Evolutionary conservation across 1,284 basidiomycete genomes (phyloP).

Genomic region (Bothia castanella): DNA sequence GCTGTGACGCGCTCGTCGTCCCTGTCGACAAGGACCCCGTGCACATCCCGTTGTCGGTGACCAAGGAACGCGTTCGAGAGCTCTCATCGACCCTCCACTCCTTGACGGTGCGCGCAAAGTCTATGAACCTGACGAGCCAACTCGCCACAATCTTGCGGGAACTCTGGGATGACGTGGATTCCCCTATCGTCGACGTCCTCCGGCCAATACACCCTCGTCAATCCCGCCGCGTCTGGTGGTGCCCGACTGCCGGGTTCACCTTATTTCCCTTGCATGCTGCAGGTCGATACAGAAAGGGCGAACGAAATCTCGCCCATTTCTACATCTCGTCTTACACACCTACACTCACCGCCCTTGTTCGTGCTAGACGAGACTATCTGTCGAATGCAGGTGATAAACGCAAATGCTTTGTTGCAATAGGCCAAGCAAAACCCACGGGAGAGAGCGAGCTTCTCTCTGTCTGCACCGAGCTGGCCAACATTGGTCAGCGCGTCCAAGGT

Average conservation of each 20-base stretch:
- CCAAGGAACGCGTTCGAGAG: not conserved
- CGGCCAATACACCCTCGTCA: conserved; percentile 2
- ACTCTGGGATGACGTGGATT: conserved; percentile 28
- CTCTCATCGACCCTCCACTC: not conserved
- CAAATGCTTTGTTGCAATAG: conserved; percentile 10
- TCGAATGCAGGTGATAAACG: too few species aligned
- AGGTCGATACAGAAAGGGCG: too few species aligned
- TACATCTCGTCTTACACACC: too few species aligned
- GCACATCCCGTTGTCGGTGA: not conserved
- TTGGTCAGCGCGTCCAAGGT: not conserved
- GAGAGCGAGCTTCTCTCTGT: not conserved
- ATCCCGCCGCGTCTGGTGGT: conserved; percentile 39
- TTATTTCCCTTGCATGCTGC: too few species aligned
- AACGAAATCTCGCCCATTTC: too few species aligned
- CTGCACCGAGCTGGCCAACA: not conserved
- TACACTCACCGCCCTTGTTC: too few species aligned
- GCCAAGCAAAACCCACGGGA: not conserved
- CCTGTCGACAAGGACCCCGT: too few species aligned
- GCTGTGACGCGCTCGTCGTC: too few species aligned
- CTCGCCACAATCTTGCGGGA: conserved; percentile 15
- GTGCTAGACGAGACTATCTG: too few species aligned
- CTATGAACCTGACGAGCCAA: not conserved
- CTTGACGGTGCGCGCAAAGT: not conserved
- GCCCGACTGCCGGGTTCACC: conserved; percentile 1
- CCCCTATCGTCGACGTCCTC: conserved; percentile 21